Percentiles rank a stretch among this genome's conserved stretches.
phyloP scores from a whole-genome alignment of 2,329 filamentous ascomycete species.

The Daldinia sp. region DNA sequence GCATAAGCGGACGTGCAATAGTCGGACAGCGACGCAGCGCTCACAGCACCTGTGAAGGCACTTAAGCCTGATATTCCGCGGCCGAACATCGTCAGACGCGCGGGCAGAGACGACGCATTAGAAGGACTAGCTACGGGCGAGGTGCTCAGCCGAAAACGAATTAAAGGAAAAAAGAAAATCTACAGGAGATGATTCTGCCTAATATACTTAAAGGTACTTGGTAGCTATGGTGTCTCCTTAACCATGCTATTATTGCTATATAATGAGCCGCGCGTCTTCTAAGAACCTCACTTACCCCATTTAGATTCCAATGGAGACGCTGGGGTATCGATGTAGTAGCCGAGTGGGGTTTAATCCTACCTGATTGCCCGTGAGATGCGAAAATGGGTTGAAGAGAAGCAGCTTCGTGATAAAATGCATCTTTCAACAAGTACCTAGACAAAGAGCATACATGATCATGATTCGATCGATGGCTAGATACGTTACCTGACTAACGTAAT shows the following conservation, averaged over 20 bases:
- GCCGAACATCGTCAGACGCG: constrained; percentile 10
- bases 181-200: background rate
- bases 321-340: background rate
- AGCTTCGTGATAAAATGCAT: background rate
- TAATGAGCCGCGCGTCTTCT: background rate
- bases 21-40: constrained; percentile 28
- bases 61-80: constrained; percentile 7
- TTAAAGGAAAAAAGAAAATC: too few species aligned
- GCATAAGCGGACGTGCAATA: constrained; percentile 43
- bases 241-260: background rate
- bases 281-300: background rate
- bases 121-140: background rate
- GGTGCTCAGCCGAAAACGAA: background rate
- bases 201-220: background rate
- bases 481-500: too few species aligned
- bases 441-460: background rate
- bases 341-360: background rate
- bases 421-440: too few species aligned
- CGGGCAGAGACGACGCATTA: background rate
- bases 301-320: background rate
- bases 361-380: background rate
- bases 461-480: background rate
- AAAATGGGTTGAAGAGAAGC: background rate
- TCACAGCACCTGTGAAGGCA: constrained; percentile 3
- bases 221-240: background rate